Evolutionary conservation across 805 yeast species (phyloP), one percentile per base, ranked within the genome.

Genomic region (Komagataella ulmi): DNA sequence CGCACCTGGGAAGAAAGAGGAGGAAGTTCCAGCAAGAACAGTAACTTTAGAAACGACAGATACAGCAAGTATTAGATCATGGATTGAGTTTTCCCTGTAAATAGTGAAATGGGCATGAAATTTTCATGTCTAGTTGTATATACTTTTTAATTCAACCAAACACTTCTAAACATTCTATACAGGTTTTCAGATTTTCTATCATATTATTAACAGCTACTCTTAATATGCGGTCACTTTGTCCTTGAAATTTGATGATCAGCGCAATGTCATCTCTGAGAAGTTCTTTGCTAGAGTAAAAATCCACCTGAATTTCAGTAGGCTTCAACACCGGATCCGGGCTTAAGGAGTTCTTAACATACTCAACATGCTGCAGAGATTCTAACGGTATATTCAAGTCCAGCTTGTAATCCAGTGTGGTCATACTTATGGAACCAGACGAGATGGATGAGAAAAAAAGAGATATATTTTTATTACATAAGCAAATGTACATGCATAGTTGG

Each of bases 121-220:
- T 30, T 30, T 30, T 0, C 10, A 30, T 30, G 40, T 30, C 40
- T 30, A 30, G 14, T 10, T 30, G 40, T 30, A 10, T 30, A 30
- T 30, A 44, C 6, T 7, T 10, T 23, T 48, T 45, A 23, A 51
- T 52, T 6, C 54, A 75, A 53, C 74, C 81, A 62, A 85, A 80
- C 62, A 80, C 85, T 53, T 87, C 95, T 57, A 88, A 69, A 52
- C 95, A 83, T 68, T 89, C 97, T 1, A 88, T 69, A 2, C 85
- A 76, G 0, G 93, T 81, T 59, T 83, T 83, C 52, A 88, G 64
- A 55, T 82, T 83, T 61, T 88, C 96, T 52, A 90, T 70, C 17
- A 85, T 76, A 56, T 83, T 84, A 65, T 88, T 88, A 17, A 85
- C 87, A 7, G 95, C 95, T 5, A 88, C 95, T 55, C 97, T 71